Conservation (phyloP, 345 rosid genomes). For the Xanthoceras sorbifolium region DNA sequence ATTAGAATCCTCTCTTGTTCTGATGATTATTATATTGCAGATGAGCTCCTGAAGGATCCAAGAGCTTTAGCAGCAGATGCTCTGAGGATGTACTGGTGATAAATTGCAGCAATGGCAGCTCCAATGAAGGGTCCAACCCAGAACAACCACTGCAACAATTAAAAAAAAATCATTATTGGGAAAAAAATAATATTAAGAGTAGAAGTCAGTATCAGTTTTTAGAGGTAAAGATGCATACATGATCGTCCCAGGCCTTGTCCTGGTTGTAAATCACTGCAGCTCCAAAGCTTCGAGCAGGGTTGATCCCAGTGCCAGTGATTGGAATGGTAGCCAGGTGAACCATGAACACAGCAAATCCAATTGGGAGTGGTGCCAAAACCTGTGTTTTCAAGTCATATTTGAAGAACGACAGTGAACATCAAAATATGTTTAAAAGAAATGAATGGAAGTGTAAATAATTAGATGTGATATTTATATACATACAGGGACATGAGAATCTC, state of each 20-base stretch:
- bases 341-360: conserved; percentile 72
- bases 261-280: conserved; percentile 56
- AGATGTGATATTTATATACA: conserved; percentile 10
- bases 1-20: background rate
- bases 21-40: conserved; percentile 8
- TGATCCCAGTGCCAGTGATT: conserved; percentile 69
- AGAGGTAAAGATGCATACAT: conserved; percentile 28
- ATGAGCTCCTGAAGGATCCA: conserved; percentile 61
- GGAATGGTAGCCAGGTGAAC: conserved; percentile 75
- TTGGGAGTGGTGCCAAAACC: conserved; percentile 71
- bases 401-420: background rate
- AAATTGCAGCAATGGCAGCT: conserved; percentile 63
- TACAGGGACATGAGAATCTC: conserved; percentile 73
- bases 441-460: background rate
- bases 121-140: conserved; percentile 81
- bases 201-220: background rate
- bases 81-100: conserved; percentile 56
- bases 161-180: background rate
- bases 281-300: conserved; percentile 73
- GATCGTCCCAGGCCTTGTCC: conserved; percentile 63
- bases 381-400: conserved; percentile 8
- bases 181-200: background rate
- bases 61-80: conserved; percentile 56
- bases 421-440: background rate
- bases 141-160: conserved; percentile 59